Conservation (phyloP, 768 basidiomycete species). For the Pulveroboletus sp. region DNA sequence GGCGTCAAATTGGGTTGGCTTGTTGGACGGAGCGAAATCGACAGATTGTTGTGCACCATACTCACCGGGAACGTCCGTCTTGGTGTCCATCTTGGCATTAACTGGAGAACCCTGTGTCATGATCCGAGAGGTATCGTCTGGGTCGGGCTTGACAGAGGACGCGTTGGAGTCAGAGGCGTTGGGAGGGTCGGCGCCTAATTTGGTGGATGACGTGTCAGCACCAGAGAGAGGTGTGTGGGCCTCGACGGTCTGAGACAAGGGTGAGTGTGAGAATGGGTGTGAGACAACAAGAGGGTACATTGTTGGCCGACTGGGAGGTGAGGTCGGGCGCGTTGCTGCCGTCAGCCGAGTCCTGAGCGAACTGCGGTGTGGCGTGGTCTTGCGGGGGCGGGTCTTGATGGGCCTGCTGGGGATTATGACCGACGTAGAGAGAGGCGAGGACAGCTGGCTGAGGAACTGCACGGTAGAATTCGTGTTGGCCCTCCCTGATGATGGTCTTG, state of each 20-base stretch:
- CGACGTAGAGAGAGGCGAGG: constrained; percentile 62
- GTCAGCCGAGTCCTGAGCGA: constrained; percentile 14
- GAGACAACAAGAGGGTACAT: constrained; percentile 30
- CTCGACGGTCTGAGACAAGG: constrained; percentile 19
- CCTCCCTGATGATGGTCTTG: constrained; percentile 64
- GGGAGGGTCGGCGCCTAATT: constrained; percentile 17
- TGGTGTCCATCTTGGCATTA: constrained; percentile 14
- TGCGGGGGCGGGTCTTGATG: constrained; percentile 34
- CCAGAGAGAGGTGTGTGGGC: constrained; percentile 25
- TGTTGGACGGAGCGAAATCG: constrained; percentile 22
- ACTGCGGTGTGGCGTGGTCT: constrained; percentile 10
- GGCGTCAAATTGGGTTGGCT: constrained; percentile 16
- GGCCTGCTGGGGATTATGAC: constrained; percentile 34
- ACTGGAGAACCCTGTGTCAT: constrained; percentile 1
- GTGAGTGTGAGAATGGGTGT: constrained; percentile 2
- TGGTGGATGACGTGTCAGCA: constrained; percentile 22
- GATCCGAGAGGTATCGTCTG: constrained; percentile 2
- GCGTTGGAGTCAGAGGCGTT: constrained; percentile 9
- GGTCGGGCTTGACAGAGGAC: constrained; percentile 10
- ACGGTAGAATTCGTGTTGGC: constrained; percentile 68
- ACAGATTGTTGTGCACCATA: constrained; percentile 21
- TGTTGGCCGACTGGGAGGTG: constrained; percentile 20
- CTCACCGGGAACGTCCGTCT: constrained; percentile 26
- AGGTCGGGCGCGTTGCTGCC: constrained; percentile 5
- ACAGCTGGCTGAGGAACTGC: constrained; percentile 61